Evolutionary conservation across 306 rosid genomes (phyloP).

Genomic region (Lathyrus aphaca): DNA sequence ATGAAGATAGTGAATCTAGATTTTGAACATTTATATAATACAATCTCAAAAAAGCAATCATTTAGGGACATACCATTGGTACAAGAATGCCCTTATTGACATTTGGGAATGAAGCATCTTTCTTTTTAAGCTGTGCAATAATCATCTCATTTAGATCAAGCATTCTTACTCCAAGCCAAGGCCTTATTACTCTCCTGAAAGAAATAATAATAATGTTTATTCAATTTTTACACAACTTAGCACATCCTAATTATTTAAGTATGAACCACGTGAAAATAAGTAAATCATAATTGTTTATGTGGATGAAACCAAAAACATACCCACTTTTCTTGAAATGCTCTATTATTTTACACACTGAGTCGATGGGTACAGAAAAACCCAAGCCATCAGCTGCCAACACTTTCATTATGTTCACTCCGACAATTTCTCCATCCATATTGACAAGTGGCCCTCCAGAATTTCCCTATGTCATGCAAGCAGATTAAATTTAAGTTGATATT

Average conservation of each 20-base stretch:
- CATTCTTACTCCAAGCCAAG: conserved; percentile 96
- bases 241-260: conserved; percentile 8
- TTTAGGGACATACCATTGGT: conserved; percentile 58
- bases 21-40: neutral
- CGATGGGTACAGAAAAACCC: conserved; percentile 87
- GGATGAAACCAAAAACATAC: conserved; percentile 44
- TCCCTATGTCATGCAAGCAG: conserved; percentile 56
- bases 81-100: conserved; percentile 80
- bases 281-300: conserved; percentile 16
- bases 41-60: neutral
- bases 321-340: conserved; percentile 83
- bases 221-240: conserved; percentile 22
- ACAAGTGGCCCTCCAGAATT: conserved; percentile 96
- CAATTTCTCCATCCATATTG: conserved; percentile 87
- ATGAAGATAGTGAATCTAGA: conserved; percentile 28
- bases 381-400: conserved; percentile 76
- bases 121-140: conserved; percentile 68
- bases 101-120: conserved; percentile 69
- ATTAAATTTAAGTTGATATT: conserved; percentile 17
- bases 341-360: conserved; percentile 68
- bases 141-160: conserved; percentile 81
- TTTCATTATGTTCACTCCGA: conserved; percentile 87
- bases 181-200: conserved; percentile 85
- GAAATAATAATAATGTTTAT: conserved; percentile 27
- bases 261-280: conserved; percentile 9